Conservation (phyloP, 2,329 filamentous ascomycete species). For the Calonectria pseudoturangicola region DNA sequence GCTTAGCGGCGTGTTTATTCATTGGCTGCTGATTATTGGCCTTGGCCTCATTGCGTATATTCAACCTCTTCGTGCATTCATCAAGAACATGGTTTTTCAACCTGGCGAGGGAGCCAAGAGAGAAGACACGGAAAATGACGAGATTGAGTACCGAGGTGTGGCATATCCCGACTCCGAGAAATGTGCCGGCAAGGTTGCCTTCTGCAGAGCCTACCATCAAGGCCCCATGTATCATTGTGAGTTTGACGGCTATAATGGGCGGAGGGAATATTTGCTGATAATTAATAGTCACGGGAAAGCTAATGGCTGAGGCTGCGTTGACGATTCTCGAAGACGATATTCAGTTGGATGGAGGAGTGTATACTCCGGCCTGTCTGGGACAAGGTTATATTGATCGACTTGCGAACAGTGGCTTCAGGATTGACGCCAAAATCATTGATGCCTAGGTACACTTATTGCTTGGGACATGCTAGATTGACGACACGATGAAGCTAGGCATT, state of each 20-base stretch:
- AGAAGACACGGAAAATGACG: constrained; percentile 74
- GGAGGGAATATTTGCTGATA: constrained; percentile 30
- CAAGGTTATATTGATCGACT: constrained; percentile 79
- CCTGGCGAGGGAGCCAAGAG: constrained; percentile 73
- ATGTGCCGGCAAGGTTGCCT: constrained; percentile 68
- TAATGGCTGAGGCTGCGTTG: constrained; percentile 78
- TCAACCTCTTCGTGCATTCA: constrained; percentile 67
- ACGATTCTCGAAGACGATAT: constrained; percentile 79
- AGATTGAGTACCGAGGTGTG: constrained; percentile 78
- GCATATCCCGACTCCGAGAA: constrained; percentile 75
- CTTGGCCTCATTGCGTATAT: constrained; percentile 65
- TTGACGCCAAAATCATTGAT: constrained; percentile 71
- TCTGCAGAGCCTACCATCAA: constrained; percentile 71
- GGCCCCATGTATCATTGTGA: constrained; percentile 80
- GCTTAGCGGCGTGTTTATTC: constrained; percentile 69
- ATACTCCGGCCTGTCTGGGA: constrained; percentile 83
- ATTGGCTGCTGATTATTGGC: constrained; percentile 68
- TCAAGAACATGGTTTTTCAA: constrained; percentile 66
- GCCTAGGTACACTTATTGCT: constrained; percentile 24
- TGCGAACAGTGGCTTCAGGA: constrained; percentile 76
- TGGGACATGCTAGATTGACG: background rate
- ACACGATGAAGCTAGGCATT: background rate
- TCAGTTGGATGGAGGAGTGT: constrained; percentile 78
- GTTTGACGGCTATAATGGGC: constrained; percentile 53
- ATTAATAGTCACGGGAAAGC: constrained; percentile 76